Evolutionary conservation across 495 filamentous ascomycete species (phyloP), one percentile per base, ranked within the genome.

Genomic region (Lepraria neglecta): DNA sequence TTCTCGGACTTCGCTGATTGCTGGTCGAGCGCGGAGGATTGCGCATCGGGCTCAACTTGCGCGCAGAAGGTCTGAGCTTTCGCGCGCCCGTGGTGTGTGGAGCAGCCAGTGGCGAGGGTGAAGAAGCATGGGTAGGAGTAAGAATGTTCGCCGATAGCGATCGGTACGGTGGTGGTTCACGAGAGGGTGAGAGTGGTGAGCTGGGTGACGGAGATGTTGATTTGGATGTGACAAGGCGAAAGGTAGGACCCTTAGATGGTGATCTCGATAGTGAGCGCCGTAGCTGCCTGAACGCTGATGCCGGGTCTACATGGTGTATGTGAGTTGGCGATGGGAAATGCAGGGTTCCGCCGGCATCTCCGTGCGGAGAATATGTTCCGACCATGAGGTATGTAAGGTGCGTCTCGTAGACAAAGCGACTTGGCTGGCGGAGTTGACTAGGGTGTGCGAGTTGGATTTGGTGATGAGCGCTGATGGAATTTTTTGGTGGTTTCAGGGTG

Each of bases 261-360:
- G 91, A 95, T 50, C 89, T 80, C 31, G 90, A 95, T 51, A 96
- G 77, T 24, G 91, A 95, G 65, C 90, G 87, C 46, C 90, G 82
- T 46, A 96, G 73, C 64, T 90, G 85, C 64, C 86, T 79, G 56
- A 95, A 86, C 17, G 88, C 83, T 27, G 88, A 83, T 65, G 82
- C 85, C 5, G 89, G 82, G 73, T 92, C 88, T 66, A 90, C 86
- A 75, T 87, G 84, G 66, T 89, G 86, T 59, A 85, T 82, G 65
- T 89, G 87, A 30, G 87, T 90, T 54, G 91, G 91, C 35, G 91
- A 92, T 56, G 88, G 82, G 4, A 92, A 79, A 68, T 92, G 89
- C 58, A 95, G 77, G 47, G 89, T 91, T 62, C 87, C 87, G 65
- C 89, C 88, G 61, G 86, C 84, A 73, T 82, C 80, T 62, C 78